These are phyloP conservation scores for Scheffersomyces parashehatae DNA, from an alignment of 1,139 yeast species.

Conservation along the genomic window DNA sequence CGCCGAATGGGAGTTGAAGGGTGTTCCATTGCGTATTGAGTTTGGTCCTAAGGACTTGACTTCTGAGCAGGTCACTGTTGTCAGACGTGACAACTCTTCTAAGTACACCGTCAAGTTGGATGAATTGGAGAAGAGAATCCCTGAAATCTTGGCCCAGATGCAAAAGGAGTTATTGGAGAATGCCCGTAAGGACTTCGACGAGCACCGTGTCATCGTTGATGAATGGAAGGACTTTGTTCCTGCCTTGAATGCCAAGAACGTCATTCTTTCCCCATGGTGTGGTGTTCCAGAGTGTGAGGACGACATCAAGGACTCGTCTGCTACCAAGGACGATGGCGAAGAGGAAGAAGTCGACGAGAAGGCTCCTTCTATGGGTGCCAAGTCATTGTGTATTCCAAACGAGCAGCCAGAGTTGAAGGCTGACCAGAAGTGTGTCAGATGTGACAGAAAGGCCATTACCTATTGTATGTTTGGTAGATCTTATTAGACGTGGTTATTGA, in stretches of 20 bases:
- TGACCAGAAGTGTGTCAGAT: constrained; percentile 84
- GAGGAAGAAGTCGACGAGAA: constrained; percentile 90
- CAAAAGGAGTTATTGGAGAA: constrained; percentile 71
- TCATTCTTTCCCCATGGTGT: constrained; percentile 96
- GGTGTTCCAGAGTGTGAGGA: constrained; percentile 94
- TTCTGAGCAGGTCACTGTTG: constrained; percentile 77
- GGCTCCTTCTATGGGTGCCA: constrained; percentile 99
- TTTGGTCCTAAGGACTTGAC: constrained; percentile 94
- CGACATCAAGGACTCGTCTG: constrained; percentile 90
- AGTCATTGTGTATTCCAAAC: constrained; percentile 94
- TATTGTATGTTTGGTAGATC: constrained; percentile 97
- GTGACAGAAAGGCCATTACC: constrained; percentile 71
- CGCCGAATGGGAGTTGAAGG: constrained; percentile 96
- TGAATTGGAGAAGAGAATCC: constrained; percentile 67
- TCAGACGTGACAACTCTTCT: constrained; percentile 87
- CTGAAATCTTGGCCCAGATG: constrained; percentile 75
- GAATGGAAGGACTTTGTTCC: constrained; percentile 94
- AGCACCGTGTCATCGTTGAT: constrained; percentile 76
- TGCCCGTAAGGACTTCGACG: constrained; percentile 82
- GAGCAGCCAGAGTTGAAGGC: constrained; percentile 80
- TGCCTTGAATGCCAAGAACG: constrained; percentile 86
- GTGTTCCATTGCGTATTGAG: constrained; percentile 91
- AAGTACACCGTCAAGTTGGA: constrained; percentile 67
- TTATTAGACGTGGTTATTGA: constrained; percentile 44
- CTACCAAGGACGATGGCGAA: constrained; percentile 76